Evolutionary conservation across 148 eudicot genomes (phyloP).

Genomic region (Nepenthes mirabilis): DNA sequence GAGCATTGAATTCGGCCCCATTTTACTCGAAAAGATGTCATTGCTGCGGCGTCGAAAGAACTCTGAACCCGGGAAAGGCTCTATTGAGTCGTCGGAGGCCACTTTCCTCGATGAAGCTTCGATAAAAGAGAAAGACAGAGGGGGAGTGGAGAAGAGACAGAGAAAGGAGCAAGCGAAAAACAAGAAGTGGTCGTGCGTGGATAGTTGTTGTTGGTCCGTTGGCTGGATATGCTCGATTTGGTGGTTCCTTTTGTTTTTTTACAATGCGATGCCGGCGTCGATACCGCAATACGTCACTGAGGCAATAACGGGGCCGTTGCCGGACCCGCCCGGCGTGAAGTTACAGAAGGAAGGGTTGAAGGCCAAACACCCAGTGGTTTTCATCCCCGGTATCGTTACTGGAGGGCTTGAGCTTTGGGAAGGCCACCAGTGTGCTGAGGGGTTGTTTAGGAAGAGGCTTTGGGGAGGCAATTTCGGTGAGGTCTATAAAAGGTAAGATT

Average conservation of each 20-base stretch:
- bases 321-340: conserved; percentile 80
- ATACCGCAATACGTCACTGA: conserved; percentile 85
- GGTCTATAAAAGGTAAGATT: conserved; percentile 64
- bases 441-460: conserved; percentile 72
- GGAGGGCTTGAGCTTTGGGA: conserved; percentile 96
- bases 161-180: conserved; percentile 11
- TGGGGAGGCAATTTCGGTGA: conserved; percentile 98
- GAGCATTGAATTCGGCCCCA: no score
- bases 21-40: no score
- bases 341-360: conserved; percentile 47
- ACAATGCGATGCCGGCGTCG: conserved; percentile 80
- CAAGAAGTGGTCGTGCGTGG: conserved; percentile 47
- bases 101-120: neutral
- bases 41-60: no score
- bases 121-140: conserved; percentile 11
- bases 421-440: conserved; percentile 86
- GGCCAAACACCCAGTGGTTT: conserved; percentile 83
- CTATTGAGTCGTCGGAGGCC: no score
- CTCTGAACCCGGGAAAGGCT: no score
- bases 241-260: conserved; percentile 55
- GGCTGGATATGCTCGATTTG: conserved; percentile 56
- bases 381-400: conserved; percentile 91
- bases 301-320: conserved; percentile 70
- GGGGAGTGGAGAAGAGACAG: neutral
- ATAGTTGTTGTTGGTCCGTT: conserved; percentile 68